Conservation (phyloP, 108 stramenopile species). For the Skeletonema marinoi region DNA sequence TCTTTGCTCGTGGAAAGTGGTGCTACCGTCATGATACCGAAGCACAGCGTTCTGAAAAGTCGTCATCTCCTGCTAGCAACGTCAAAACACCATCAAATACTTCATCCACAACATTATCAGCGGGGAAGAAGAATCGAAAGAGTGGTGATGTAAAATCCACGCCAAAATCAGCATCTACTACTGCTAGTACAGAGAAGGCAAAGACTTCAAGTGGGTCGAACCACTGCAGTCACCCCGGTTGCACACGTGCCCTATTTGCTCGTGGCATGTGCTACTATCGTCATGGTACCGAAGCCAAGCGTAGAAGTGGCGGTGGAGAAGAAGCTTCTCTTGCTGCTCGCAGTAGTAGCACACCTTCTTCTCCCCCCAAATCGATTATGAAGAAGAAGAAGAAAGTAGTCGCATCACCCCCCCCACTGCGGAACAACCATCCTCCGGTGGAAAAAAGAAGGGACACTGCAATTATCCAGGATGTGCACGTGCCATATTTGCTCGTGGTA, state of each 20-base stretch:
- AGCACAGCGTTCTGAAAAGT: background rate
- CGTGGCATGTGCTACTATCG: background rate
- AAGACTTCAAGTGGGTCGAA: background rate
- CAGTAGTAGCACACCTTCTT: no score
- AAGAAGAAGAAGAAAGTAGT: background rate
- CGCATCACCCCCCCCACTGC: background rate
- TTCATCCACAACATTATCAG: no score
- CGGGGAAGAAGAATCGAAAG: no score
- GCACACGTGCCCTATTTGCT: background rate
- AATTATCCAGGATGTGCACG: background rate
- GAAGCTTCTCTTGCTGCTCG: background rate
- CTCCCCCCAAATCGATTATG: no score
- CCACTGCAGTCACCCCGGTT: background rate
- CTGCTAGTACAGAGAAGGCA: background rate
- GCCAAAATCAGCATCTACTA: no score
- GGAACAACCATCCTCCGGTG: background rate
- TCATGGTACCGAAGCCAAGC: background rate
- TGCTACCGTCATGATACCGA: background rate
- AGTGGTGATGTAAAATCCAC: no score
- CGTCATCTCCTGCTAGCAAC: no score
- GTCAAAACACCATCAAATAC: no score
- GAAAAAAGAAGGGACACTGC: conserved; percentile 1
- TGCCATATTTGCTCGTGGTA: background rate
- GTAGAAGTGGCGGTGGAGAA: background rate
- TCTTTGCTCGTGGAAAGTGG: background rate